Evolutionary conservation across 345 rosid genomes (phyloP).

Genomic region (Eutrema japonicum): DNA sequence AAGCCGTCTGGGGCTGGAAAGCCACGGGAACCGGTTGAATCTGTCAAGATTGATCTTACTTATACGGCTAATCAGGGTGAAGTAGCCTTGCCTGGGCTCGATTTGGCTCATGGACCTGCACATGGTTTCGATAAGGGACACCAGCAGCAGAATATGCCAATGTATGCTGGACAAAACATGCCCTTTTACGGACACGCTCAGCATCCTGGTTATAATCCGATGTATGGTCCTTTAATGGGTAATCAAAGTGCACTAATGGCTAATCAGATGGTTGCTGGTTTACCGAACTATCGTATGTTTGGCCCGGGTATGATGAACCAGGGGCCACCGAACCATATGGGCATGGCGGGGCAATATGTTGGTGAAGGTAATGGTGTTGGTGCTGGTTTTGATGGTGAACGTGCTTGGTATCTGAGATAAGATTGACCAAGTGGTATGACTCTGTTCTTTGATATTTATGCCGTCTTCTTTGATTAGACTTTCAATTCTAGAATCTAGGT

Average conservation of each 20-base stretch:
- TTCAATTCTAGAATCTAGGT: slow-evolving; percentile 31
- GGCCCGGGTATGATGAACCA: slow-evolving; percentile 44
- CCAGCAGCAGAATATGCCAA: slow-evolving; percentile 31
- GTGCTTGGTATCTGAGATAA: slow-evolving; percentile 45
- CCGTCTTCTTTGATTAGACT: slow-evolving; percentile 20
- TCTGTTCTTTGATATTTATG: slow-evolving; percentile 17
- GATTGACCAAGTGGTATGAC: slow-evolving; percentile 31
- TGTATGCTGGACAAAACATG: slow-evolving; percentile 40
- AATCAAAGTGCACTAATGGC: slow-evolving; percentile 31
- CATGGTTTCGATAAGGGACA: slow-evolving; percentile 24
- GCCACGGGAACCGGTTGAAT: slow-evolving; percentile 33
- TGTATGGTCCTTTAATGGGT: slow-evolving; percentile 41
- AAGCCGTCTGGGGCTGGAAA: slow-evolving; percentile 35
- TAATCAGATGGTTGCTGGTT: slow-evolving; percentile 40
- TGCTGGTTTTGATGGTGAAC: slow-evolving; percentile 39
- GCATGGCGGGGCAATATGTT: slow-evolving; percentile 37
- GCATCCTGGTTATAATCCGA: slow-evolving; percentile 39
- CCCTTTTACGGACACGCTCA: slow-evolving; percentile 40
- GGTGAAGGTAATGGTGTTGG: slow-evolving; percentile 36
- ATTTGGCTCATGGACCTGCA: slow-evolving; percentile 12
- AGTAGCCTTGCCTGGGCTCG: slow-evolving; percentile 29
- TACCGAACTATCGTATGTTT: slow-evolving; percentile 38
- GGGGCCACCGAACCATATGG: slow-evolving; percentile 37
- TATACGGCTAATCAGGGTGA: slow-evolving; percentile 39
- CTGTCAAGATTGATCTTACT: slow-evolving; percentile 42